Evolutionary conservation across 2,329 filamentous ascomycete species (phyloP), one percentile per base, ranked within the genome.

Genomic region (Malbranchea cinnamomea): DNA sequence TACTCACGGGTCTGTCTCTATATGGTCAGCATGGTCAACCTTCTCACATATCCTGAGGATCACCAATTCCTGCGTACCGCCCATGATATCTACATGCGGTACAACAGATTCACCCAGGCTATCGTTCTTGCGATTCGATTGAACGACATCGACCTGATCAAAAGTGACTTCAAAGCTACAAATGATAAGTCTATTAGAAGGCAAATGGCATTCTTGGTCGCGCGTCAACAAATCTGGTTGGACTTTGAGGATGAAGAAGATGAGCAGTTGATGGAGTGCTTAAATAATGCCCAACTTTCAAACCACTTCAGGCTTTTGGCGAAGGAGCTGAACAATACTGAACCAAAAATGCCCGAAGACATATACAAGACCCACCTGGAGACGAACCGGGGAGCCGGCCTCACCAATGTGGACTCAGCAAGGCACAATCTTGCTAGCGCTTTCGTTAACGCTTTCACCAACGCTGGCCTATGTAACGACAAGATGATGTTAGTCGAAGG

Each of bases 331-430:
- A 95, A 98, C 56, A 87, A 98, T 30, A 65, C 95, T 23, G 89
- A 98, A 39, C 89, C 89, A 20, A 95, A 94, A 63, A 81, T 82
- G 24, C 91, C 87, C 0, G 89, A 98, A 52, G 91, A 98, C 47
- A 98, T 98, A 46, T 98, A 98, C 70, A 98, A 98, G 65, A 93
- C 84, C 49, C 89, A 98, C 56, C 70, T 98, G 4, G 89, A 98
- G 59, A 95, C 81, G 60, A 92, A 78, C 46, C 74, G 91, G 37
- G 89, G 91, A 31, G 82, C 83, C 14, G 85, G 84, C 20, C 71
- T 93, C 59, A 94, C 87, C 7, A 94, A 94, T 50, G 73, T 91
- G 26, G 89, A 98, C 52, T 98, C 89, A 6, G 85, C 87, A 17
- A 72, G 84, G 45, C 87, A 98, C 63, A 98, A 98, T 48, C 68